Evolutionary conservation across 176 grass and related monocot genomes (phyloP).

Genomic region (Oryza glumipatula): DNA sequence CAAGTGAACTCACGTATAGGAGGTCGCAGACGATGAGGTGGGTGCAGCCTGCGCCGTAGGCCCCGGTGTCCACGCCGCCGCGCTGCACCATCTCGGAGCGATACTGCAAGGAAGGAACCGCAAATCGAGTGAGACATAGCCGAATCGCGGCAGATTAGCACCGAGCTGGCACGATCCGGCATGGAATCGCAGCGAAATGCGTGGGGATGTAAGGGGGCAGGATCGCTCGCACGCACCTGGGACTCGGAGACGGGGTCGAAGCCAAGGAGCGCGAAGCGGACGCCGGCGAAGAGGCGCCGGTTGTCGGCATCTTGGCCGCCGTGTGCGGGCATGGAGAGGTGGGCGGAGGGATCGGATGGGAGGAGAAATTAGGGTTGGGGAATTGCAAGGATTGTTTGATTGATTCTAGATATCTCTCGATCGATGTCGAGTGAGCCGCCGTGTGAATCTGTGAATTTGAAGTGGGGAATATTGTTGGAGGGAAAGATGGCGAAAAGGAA

Average conservation of each 20-base stretch:
- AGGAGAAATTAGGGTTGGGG: constrained; percentile 12
- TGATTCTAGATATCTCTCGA: too few relatives aligned
- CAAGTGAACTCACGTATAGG: constrained; percentile 66
- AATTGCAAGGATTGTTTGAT: too few relatives aligned
- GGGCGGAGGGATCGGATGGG: background rate
- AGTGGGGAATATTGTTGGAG: too few relatives aligned
- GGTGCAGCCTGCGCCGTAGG: constrained; percentile 52
- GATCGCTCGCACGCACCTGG: constrained; percentile 47
- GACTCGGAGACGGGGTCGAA: constrained; percentile 73
- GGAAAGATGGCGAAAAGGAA: too few relatives aligned
- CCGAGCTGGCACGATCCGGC: background rate
- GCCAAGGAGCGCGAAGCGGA: constrained; percentile 82
- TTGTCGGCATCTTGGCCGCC: background rate
- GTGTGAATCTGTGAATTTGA: too few relatives aligned
- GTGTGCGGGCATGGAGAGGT: constrained; percentile 10
- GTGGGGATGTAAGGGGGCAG: background rate
- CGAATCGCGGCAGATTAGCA: background rate
- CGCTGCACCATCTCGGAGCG: constrained; percentile 57
- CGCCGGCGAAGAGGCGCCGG: constrained; percentile 55
- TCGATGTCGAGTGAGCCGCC: too few relatives aligned
- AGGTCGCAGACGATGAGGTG: constrained; percentile 65
- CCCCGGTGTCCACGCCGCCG: constrained; percentile 58
- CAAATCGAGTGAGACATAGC: background rate
- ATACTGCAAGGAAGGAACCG: constrained; percentile 43
- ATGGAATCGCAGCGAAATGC: background rate